A percentile compares a stretch with the other conserved stretches of the same genome.
phyloP scores from a whole-genome alignment of 139 green algal species.

The Chlorella sp. region DNA sequence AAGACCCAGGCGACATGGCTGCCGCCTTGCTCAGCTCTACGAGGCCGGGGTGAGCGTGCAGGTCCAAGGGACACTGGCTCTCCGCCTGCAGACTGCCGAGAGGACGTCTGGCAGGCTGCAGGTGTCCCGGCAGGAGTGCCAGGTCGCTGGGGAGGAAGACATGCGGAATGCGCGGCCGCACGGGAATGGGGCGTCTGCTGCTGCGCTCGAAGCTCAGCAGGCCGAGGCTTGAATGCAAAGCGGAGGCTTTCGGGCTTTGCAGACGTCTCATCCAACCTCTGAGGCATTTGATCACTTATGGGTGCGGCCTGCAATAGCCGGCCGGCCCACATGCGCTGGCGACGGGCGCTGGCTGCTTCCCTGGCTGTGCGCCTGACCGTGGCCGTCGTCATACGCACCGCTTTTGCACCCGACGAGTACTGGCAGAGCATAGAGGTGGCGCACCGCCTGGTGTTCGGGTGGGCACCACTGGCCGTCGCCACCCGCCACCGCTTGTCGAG shows the following conservation, averaged over 20 bases:
- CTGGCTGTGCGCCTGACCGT: slow-evolving; percentile 15
- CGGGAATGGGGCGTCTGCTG: no score
- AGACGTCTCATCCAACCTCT: not conserved
- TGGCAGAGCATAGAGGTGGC: slow-evolving; percentile 80
- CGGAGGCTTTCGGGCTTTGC: not conserved
- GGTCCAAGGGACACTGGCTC: not conserved
- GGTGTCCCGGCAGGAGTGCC: no score
- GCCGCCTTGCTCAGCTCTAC: no score
- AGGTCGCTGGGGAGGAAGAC: no score
- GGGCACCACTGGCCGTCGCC: not conserved
- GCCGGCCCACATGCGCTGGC: not conserved
- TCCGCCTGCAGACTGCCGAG: no score
- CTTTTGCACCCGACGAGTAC: slow-evolving; percentile 82
- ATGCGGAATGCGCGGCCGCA: no score
- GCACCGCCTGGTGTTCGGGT: slow-evolving; percentile 74
- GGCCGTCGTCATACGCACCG: slow-evolving; percentile 56
- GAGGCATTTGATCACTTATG: not conserved
- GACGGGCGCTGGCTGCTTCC: not conserved
- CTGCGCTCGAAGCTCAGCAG: not conserved
- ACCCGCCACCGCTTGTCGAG: not conserved
- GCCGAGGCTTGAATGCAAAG: not conserved
- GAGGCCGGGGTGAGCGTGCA: no score
- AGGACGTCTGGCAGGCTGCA: no score
- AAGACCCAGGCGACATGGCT: no score
- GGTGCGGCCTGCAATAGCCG: not conserved